These are phyloP conservation scores for Neurospora sp. DNA, from an alignment of 495 filamentous ascomycete species.

Conservation along the genomic window DNA sequence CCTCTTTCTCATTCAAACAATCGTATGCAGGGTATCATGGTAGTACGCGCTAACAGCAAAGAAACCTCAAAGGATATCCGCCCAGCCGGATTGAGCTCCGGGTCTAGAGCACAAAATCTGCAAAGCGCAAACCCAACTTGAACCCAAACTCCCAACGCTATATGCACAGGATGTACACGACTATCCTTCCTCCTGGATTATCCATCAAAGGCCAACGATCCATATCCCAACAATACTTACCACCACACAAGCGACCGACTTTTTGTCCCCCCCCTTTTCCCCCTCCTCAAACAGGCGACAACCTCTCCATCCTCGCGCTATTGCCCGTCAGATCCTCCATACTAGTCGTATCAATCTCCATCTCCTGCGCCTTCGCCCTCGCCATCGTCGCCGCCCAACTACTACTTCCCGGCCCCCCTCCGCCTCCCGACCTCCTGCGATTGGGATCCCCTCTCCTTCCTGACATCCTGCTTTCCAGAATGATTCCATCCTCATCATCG, in stretches of 20 bases:
- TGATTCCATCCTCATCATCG: not conserved
- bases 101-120: not conserved
- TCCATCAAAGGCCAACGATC: not conserved
- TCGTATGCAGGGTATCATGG: not conserved
- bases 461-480: not conserved
- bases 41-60: not conserved
- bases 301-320: constrained; percentile 1
- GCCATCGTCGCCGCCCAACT: not conserved
- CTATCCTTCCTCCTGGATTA: not conserved
- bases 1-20: not conserved
- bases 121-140: not conserved
- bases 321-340: constrained; percentile 13
- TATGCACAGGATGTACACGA: not conserved
- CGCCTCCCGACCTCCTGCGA: not conserved
- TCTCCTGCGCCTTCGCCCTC: constrained; percentile 8
- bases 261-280: not conserved
- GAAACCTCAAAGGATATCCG: not conserved
- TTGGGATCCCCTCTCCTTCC: not conserved
- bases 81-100: not conserved
- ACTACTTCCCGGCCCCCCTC: not conserved
- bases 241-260: not conserved
- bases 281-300: constrained; percentile 3
- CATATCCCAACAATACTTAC: not conserved
- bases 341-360: constrained; percentile 3
- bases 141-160: not conserved